A percentile compares a stretch with the other conserved stretches of the same genome.
Evolutionary conservation across 805 yeast species (phyloP).

Genomic region (Ogataea zsoltii): DNA sequence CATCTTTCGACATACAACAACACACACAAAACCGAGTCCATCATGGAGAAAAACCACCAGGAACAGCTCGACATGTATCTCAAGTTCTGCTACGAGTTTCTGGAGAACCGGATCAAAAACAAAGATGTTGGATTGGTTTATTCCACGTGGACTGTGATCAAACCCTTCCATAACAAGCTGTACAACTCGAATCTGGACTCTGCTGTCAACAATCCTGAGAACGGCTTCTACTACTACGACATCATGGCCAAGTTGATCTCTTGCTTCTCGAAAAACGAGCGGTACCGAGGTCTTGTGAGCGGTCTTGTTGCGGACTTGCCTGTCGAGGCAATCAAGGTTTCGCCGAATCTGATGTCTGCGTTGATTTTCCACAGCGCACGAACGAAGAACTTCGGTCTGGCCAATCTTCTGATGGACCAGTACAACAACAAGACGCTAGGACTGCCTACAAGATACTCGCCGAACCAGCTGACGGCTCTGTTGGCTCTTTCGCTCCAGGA

Average conservation of each 20-base stretch:
- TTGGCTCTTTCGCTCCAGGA: slow-evolving; percentile 28
- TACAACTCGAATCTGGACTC: slow-evolving; percentile 28
- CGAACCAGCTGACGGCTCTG: slow-evolving; percentile 33
- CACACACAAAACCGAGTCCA: neutral
- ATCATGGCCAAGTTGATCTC: slow-evolving; percentile 28
- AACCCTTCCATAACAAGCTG: slow-evolving; percentile 32
- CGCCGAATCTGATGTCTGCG: slow-evolving; percentile 36
- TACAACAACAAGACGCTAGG: slow-evolving; percentile 27
- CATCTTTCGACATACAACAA: neutral
- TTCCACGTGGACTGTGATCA: slow-evolving; percentile 29
- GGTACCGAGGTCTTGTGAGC: slow-evolving; percentile 30
- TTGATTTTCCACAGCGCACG: slow-evolving; percentile 32
- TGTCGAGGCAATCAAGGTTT: slow-evolving; percentile 32
- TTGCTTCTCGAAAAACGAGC: slow-evolving; percentile 30
- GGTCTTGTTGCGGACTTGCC: slow-evolving; percentile 34
- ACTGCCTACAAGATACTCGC: slow-evolving; percentile 25
- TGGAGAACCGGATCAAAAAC: slow-evolving; percentile 23
- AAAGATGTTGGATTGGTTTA: slow-evolving; percentile 32
- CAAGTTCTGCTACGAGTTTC: slow-evolving; percentile 29
- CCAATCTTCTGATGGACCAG: slow-evolving; percentile 28
- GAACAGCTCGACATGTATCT: slow-evolving; percentile 28
- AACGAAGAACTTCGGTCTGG: slow-evolving; percentile 26
- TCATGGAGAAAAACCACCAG: slow-evolving; percentile 16
- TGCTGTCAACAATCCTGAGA: slow-evolving; percentile 27
- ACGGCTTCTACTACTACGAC: slow-evolving; percentile 32